Base-by-base conservation (phyloP, 352 stramenopile species). In the Albugo candida region DNA sequence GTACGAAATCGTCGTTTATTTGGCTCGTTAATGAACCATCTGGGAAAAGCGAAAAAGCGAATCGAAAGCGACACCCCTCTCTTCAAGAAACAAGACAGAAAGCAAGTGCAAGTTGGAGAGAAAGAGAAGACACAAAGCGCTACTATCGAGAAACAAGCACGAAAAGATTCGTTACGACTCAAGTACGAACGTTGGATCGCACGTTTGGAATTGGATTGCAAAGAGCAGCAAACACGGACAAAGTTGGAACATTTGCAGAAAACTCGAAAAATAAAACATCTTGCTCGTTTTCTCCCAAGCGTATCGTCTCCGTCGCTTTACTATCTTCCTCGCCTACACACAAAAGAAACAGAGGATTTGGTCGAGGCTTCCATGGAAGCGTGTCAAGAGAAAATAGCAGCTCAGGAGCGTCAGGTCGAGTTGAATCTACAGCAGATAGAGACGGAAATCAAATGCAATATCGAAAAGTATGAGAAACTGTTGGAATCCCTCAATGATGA, bases 1-100 rank as follows among this genome's bases (percentile, higher is more conserved):
- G 72, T 68, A 39, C 63, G 75, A 19, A 84, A 69, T 43, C 69
- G 71, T 13, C 72, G 75, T 41, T 81, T 88, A 73, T 88, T 88
- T 59, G 76, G 76, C 11, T 69, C 71, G 21, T 46, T 88, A 13
- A 85, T 88, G 73, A 70, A 73, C 1, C 76, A 88, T 56, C 49
- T 88, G 13, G 76, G 69, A 42, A 83, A 81, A 45, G 76, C 76
- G 18, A 85, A 88, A 51, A 58, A 68, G 41, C 73, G 75, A 49
- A 78, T 88, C 55, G 73, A 83, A 52, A 73, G 82, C 53, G 75
- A 88, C 48, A 81, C 58, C 19, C 59, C 67, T 37, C 56, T 83
- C 48, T 67, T 88, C 50, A 67, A 85, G 55, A 66, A 67, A 2
- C 75, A 88, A 48, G 73, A 64, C 20, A 77, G 66, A 10, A 72